These are phyloP conservation scores for Ceratocystis smalleyi DNA, from an alignment of 2,329 filamentous ascomycete genomes.

Conservation along the genomic window DNA sequence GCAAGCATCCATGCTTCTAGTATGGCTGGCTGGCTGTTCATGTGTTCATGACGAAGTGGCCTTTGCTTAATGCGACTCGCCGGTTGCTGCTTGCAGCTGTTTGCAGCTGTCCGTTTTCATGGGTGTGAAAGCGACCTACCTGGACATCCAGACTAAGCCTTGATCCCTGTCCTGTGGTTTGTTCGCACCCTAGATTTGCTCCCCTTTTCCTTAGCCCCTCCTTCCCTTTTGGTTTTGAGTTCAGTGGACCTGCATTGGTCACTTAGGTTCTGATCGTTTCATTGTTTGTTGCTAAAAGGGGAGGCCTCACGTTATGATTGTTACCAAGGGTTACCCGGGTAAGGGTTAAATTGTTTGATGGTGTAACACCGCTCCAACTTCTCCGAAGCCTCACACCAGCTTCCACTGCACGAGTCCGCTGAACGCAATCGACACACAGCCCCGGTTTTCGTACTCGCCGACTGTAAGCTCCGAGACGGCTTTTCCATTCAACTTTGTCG, in stretches of 20 bases:
- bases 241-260: constrained; percentile 4
- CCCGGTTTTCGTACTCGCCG: constrained; percentile 29
- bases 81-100: background rate
- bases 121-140: background rate
- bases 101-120: background rate
- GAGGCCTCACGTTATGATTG: background rate
- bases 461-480: constrained; percentile 35
- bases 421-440: constrained; percentile 20
- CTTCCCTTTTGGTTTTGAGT: background rate
- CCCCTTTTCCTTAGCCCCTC: background rate
- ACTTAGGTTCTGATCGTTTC: background rate
- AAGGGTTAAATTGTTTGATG: background rate
- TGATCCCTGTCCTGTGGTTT: background rate
- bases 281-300: background rate
- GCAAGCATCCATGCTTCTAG: background rate
- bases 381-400: constrained; percentile 26
- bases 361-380: background rate
- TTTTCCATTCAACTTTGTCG: constrained; percentile 35
- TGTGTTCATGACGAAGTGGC: constrained; percentile 1
- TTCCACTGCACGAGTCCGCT: constrained; percentile 35
- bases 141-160: background rate
- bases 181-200: background rate
- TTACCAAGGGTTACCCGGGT: background rate
- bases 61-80: background rate
- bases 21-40: background rate